These are phyloP conservation scores for Globisporangium parvum DNA, from an alignment of 352 stramenopile genomes.

Conservation along the genomic window DNA sequence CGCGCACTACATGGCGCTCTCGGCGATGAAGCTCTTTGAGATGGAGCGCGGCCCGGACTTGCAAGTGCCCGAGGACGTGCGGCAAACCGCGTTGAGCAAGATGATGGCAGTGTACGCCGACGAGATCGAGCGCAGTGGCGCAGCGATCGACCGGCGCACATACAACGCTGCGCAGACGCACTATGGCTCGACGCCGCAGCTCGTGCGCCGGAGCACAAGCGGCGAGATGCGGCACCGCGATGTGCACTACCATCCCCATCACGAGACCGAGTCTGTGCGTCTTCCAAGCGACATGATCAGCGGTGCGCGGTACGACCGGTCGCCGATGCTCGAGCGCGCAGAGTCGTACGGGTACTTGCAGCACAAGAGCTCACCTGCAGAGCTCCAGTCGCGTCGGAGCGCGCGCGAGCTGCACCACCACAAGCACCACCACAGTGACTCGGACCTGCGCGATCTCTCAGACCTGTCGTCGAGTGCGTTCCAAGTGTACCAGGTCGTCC, in stretches of 20 bases:
- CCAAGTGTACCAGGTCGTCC: slow-evolving; percentile 43
- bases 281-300: not conserved
- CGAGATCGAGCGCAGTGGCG: slow-evolving; percentile 50
- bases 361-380: slow-evolving; percentile 9
- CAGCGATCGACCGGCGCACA: slow-evolving; percentile 1
- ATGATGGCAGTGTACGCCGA: slow-evolving; percentile 75
- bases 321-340: not conserved
- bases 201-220: slow-evolving; percentile 10
- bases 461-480: slow-evolving; percentile 64
- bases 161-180: not conserved
- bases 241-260: not conserved
- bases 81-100: slow-evolving; percentile 50
- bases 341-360: slow-evolving; percentile 7
- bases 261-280: too few species aligned
- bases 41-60: slow-evolving; percentile 42
- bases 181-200: slow-evolving; percentile 1
- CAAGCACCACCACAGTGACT: not conserved
- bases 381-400: not conserved
- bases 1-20: slow-evolving; percentile 62
- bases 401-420: slow-evolving; percentile 17
- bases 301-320: not conserved
- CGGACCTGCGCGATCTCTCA: slow-evolving; percentile 43
- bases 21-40: slow-evolving; percentile 73
- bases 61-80: slow-evolving; percentile 49
- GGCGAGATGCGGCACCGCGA: not conserved